These are phyloP conservation scores for Umbellularia californica DNA, from an alignment of 164 flowering plant species.

Conservation along the genomic window DNA sequence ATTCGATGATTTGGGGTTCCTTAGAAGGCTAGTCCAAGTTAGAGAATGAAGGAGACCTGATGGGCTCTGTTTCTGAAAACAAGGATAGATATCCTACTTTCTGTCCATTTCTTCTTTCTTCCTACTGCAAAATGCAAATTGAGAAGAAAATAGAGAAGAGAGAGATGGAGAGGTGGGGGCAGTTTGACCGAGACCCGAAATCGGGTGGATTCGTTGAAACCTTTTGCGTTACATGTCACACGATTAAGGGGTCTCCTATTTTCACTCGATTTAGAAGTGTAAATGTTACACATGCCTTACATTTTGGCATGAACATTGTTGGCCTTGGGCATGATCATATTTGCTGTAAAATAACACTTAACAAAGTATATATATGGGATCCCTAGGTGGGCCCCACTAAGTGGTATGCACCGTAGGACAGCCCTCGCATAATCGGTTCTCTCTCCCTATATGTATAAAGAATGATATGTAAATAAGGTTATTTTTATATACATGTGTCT, in stretches of 20 bases:
- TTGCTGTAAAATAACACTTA: too few species aligned
- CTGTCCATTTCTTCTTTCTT: not conserved
- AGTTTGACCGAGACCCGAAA: slow-evolving; percentile 1
- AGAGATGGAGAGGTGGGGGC: not conserved
- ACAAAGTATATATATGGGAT: too few species aligned
- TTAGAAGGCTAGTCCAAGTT: slow-evolving; percentile 6
- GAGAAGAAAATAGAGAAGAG: not conserved
- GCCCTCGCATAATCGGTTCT: too few species aligned
- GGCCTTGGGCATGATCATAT: too few species aligned
- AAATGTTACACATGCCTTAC: too few species aligned
- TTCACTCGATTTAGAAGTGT: too few species aligned
- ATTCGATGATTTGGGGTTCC: not conserved
- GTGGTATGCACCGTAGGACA: too few species aligned
- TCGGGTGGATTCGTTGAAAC: not conserved
- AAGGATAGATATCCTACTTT: not conserved
- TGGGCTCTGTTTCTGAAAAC: not conserved
- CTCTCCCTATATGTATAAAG: too few species aligned
- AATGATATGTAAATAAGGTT: too few species aligned
- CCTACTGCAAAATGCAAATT: not conserved
- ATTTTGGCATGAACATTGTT: too few species aligned
- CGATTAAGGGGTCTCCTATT: too few species aligned
- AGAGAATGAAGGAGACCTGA: slow-evolving; percentile 12
- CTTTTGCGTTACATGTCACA: not conserved
- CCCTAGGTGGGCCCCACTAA: too few species aligned
- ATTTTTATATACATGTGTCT: not conserved